Evolutionary conservation across 2,329 filamentous ascomycete genomes (phyloP).

Genomic region (Colletotrichum sp.): DNA sequence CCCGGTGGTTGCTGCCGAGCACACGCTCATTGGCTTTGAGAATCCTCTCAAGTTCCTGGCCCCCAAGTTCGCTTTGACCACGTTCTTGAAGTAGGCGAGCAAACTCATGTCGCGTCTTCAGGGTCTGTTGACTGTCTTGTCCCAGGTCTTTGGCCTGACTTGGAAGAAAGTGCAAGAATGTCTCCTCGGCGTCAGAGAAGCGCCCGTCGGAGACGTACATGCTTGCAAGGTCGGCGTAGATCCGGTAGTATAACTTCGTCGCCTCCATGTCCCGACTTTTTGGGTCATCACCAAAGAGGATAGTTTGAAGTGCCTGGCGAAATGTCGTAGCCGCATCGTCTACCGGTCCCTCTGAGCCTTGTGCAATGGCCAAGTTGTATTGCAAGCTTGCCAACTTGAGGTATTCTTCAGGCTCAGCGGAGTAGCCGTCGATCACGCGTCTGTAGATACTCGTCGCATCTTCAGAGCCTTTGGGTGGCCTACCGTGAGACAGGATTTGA

Average conservation of each 20-base stretch:
- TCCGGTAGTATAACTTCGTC: neutral
- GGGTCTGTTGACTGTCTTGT: neutral
- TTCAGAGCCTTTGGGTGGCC: neutral
- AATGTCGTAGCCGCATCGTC: neutral
- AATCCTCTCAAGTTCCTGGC: neutral
- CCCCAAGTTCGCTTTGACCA: neutral
- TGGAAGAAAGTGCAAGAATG: neutral
- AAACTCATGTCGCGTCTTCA: neutral
- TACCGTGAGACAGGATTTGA: neutral
- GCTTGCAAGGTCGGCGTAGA: neutral
- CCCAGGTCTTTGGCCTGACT: neutral
- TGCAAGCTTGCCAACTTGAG: neutral
- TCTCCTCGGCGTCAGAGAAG: neutral
- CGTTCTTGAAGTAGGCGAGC: neutral
- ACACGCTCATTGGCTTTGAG: neutral
- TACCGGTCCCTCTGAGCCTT: neutral
- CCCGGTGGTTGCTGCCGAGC: neutral
- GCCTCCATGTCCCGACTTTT: accelerated
- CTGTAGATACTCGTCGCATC: neutral
- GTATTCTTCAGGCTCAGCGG: neutral
- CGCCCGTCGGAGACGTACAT: neutral
- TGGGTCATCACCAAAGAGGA: neutral
- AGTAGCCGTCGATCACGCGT: neutral
- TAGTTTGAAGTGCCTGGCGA: neutral
- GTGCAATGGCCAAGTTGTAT: neutral